phyloP scores from a whole-genome alignment of 345 rosid genomes.

The Eucalyptus paniculata region DNA sequence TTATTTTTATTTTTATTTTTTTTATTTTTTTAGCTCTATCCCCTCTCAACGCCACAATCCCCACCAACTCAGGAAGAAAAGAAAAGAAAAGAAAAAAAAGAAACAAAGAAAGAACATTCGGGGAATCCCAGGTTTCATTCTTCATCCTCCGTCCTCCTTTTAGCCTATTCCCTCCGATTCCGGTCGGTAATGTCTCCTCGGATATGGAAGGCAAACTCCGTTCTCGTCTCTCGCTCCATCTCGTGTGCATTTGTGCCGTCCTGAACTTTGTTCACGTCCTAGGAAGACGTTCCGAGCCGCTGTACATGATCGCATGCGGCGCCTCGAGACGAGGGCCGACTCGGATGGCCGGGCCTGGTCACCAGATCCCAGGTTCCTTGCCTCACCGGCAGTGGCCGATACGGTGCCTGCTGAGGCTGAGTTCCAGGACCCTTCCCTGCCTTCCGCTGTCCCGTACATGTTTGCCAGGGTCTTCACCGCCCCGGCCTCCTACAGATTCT shows the following conservation, averaged over 20 bases:
- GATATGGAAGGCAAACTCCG: constrained; percentile 4
- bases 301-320: constrained; percentile 25
- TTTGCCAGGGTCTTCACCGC: constrained; percentile 39
- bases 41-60: background rate
- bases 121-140: background rate
- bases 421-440: constrained; percentile 33
- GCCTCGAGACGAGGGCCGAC: constrained; percentile 11
- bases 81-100: too few relatives aligned
- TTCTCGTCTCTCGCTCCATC: background rate
- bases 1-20: background rate
- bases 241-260: background rate
- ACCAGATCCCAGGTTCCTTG: constrained; percentile 19
- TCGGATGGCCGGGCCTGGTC: constrained; percentile 30
- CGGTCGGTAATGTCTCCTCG: background rate
- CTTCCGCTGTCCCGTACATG: constrained; percentile 40
- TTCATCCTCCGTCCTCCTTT: background rate
- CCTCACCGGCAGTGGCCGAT: background rate
- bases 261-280: background rate
- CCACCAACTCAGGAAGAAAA: background rate
- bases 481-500: constrained; percentile 20
- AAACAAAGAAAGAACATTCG: background rate
- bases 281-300: background rate
- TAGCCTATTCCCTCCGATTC: background rate
- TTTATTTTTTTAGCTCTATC: too few relatives aligned
- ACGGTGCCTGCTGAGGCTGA: constrained; percentile 6